A percentile compares a stretch with the other conserved stretches of the same genome.
Conservation (phyloP, 2,329 filamentous ascomycete species). For the Xylaria sp. region DNA sequence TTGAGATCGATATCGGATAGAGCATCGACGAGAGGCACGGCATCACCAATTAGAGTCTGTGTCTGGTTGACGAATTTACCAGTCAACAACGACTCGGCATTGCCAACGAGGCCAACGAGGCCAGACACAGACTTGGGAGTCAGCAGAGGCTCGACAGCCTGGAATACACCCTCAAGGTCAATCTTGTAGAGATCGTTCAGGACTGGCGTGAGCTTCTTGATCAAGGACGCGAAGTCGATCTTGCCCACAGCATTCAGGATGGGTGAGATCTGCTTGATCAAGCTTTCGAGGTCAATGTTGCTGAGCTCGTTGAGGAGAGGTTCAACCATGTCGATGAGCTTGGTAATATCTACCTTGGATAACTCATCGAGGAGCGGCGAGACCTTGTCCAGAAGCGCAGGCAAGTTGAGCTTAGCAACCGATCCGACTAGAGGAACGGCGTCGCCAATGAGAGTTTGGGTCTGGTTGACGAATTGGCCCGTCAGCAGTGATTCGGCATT, state of each 20-base stretch:
- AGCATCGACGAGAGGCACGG: constrained; percentile 52
- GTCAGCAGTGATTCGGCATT: constrained; percentile 50
- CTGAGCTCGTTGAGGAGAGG: constrained; percentile 51
- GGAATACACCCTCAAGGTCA: constrained; percentile 51
- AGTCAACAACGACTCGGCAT: constrained; percentile 55
- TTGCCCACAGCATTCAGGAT: constrained; percentile 49
- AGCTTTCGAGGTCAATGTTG: constrained; percentile 49
- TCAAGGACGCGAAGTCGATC: constrained; percentile 48
- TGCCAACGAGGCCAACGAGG: constrained; percentile 53
- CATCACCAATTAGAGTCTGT: constrained; percentile 51
- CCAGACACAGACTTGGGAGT: constrained; percentile 52
- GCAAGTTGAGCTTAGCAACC: constrained; percentile 49
- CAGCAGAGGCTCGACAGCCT: constrained; percentile 52
- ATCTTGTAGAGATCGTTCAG: constrained; percentile 49
- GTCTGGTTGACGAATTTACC: constrained; percentile 56
- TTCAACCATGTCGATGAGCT: constrained; percentile 49
- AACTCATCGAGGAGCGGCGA: constrained; percentile 49
- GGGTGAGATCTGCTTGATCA: constrained; percentile 53
- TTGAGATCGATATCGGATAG: constrained; percentile 45
- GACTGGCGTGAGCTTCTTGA: constrained; percentile 49
- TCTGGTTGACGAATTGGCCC: constrained; percentile 45
- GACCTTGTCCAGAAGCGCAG: constrained; percentile 50
- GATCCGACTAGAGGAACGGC: constrained; percentile 46
- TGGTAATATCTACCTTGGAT: constrained; percentile 40
- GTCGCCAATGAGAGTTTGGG: constrained; percentile 45